Base-by-base conservation (phyloP, 257 asterid species). In the Scutellaria minor region DNA sequence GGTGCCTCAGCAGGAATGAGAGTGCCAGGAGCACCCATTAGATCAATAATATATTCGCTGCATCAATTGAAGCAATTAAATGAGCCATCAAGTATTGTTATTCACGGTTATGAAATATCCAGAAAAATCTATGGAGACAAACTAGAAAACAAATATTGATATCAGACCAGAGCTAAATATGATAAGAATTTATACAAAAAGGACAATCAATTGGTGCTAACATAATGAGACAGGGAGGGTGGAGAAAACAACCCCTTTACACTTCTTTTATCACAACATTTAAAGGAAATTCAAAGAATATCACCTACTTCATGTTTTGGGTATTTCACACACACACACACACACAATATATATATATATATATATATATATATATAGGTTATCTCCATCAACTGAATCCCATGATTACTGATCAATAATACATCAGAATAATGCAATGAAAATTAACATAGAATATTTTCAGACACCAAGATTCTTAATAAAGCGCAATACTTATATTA, bases 11-110 rank as follows among this genome's bases (percentile, higher is more conserved):
- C 84, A 40, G 99, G 99, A 79, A 95, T 95, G 79, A 92, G 95
- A 41, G 97, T 83, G 76, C 99, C 99, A 12, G 99, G 99, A 79
- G 98, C 98, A 80, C 99, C 97, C 99, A 95, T 95, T 71, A 95
- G 89, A 83, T 95, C 99, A 83, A 95, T 87, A 77, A 95, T 95
- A 75, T 83, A 92, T 85, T 95, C 99, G 56, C 99, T 95, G 99
- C 92, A 88, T 71, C 72, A 75, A 78, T 53, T 60, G 35, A 48
- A 66, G 55, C 65, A 74, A 66, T 69, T 40, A 72, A 27, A n/a
- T 61, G 57, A 76, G 64, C 44, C 52, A 75, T 64, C 66, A 68
- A 52, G 18, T 44, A n/a, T 35, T 27, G 7, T 46, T 7, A 45
- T 27, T 54, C 64, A 64, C 20, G 64, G 52, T 56, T 40, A 64